Evolutionary conservation across 2,329 filamentous ascomycete genomes (phyloP), one percentile per base, ranked within the genome.

Genomic region (Fusarium succisae): DNA sequence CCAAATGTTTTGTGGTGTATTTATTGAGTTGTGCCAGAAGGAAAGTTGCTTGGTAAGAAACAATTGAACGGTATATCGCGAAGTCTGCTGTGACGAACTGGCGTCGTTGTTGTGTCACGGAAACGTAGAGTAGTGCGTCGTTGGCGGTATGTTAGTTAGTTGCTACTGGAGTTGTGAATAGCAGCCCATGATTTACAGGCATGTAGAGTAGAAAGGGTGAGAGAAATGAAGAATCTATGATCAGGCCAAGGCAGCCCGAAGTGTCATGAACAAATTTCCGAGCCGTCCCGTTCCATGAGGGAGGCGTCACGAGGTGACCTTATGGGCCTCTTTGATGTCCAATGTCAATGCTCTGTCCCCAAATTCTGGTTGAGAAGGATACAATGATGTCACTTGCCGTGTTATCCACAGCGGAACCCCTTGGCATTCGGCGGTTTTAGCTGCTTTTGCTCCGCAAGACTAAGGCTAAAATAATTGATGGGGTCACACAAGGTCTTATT

Each of bases 371-470:
- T 55, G 41, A 39, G 17, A 53, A 45, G 24, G 28, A 59, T 28
- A 30, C 50, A 55, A 72, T 75, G 72, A 75, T 69, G 72, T 75
- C 72, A 75, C 69, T 72, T 70, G 62, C 61, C 69, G 60, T 45
- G 44, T 45, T 60, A 61, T 59, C 60, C 51, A 65, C 44, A 53
- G 41, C 59, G 47, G 59, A 37, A 41, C 67, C 62, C 66, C 72
- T 75, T 72, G 72, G 56, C 72, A 58, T 37, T 65, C 39, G 54
- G 61, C 18, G 35, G 15, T 59, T 54, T 37, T 70, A 41, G 47
- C 58, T 73, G 50, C 43, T 57, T 58, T 55, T 48, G 47, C 56
- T 51, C 56, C 38, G 17, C 57, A 56, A 63, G 62, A 41, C 64
- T 71, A 59, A 63, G 51, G 24, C 35, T n/a, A 55, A 39, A 39